Evolutionary conservation across 1,139 yeast genomes (phyloP).

Genomic region (Protomyces pachydermus): DNA sequence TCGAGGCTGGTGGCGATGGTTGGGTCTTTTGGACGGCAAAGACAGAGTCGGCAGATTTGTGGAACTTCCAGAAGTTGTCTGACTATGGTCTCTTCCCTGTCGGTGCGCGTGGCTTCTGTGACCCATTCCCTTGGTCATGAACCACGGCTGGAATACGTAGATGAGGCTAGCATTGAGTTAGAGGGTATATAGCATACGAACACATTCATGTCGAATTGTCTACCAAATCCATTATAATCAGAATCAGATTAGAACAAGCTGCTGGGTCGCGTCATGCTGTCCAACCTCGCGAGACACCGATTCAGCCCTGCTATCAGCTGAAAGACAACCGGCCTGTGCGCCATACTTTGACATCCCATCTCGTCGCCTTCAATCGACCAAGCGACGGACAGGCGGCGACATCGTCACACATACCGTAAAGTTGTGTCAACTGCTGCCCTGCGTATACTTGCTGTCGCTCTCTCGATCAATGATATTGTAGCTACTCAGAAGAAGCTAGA

Average conservation of each 20-base stretch:
- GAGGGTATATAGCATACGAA: too few relatives aligned
- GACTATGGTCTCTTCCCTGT: slow-evolving; percentile 62
- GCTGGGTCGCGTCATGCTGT: too few relatives aligned
- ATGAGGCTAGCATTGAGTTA: too few relatives aligned
- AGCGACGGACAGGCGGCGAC: too few relatives aligned
- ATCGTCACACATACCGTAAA: too few relatives aligned
- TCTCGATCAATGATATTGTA: not conserved
- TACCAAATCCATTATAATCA: too few relatives aligned
- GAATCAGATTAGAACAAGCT: too few relatives aligned
- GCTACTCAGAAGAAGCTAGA: slow-evolving; percentile 15
- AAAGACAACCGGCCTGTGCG: not conserved
- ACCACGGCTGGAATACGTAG: not conserved
- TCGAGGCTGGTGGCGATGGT: slow-evolving; percentile 55
- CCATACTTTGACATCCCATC: not conserved
- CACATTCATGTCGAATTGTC: too few relatives aligned
- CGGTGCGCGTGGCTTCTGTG: not conserved
- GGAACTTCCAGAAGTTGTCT: slow-evolving; percentile 69
- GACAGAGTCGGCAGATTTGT: slow-evolving; percentile 74
- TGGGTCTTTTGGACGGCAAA: slow-evolving; percentile 94
- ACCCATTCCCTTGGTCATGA: not conserved
- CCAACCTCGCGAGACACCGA: too few relatives aligned
- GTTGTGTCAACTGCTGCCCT: not conserved
- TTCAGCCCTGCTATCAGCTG: too few relatives aligned
- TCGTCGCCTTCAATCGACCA: not conserved
- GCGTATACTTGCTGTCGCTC: not conserved